Conservation (phyloP, 257 asterid genomes). For the Solanum paucissectum region DNA sequence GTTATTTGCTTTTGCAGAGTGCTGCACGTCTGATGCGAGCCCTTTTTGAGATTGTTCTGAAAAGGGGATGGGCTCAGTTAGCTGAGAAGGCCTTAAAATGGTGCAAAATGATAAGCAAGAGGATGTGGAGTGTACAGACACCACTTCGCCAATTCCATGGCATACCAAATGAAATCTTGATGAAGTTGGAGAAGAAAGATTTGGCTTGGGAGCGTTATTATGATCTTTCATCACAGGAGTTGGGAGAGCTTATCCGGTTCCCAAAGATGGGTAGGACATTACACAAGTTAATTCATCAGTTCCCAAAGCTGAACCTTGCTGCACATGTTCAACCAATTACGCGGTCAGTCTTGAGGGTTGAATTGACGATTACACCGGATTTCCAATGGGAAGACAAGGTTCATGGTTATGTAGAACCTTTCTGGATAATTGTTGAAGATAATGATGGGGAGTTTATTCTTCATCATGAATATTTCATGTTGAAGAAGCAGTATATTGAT, state of each 20-base stretch:
- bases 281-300: slow-evolving; percentile 29
- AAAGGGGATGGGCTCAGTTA: slow-evolving; percentile 37
- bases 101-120: slow-evolving; percentile 36
- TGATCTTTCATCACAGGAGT: slow-evolving; percentile 27
- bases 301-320: slow-evolving; percentile 30
- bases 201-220: slow-evolving; percentile 35
- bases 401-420: slow-evolving; percentile 37
- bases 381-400: slow-evolving; percentile 35
- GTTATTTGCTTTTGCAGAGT: slow-evolving; percentile 21
- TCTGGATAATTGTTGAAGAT: slow-evolving; percentile 37
- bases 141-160: slow-evolving; percentile 39
- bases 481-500: slow-evolving; percentile 33
- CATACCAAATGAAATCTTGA: slow-evolving; percentile 27
- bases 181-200: slow-evolving; percentile 30
- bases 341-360: slow-evolving; percentile 32
- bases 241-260: slow-evolving; percentile 27
- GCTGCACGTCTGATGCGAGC: slow-evolving; percentile 39
- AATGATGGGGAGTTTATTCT: slow-evolving; percentile 29
- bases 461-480: slow-evolving; percentile 30
- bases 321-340: slow-evolving; percentile 39
- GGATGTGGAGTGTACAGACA: slow-evolving; percentile 42
- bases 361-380: slow-evolving; percentile 31
- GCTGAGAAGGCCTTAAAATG: slow-evolving; percentile 37
- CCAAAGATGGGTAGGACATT: slow-evolving; percentile 27
- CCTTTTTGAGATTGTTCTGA: slow-evolving; percentile 27